Evolutionary conservation across 1,139 yeast genomes (phyloP).

Genomic region (Geotrichum citri-aurantii): DNA sequence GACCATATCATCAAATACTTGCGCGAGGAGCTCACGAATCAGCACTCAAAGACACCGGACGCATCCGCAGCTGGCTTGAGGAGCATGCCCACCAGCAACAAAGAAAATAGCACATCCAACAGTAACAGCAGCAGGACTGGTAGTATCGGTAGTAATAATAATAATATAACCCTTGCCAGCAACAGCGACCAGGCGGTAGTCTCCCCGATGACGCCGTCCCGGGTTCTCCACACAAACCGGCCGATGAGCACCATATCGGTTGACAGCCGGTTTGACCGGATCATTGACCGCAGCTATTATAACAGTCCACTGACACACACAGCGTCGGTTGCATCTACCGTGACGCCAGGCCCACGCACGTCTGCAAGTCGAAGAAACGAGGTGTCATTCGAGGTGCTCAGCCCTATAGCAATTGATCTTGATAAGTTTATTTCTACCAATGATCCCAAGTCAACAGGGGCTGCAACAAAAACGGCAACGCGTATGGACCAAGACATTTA

Average conservation of each 20-base stretch:
- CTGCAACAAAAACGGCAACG: not conserved
- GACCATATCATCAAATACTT: conserved; percentile 7
- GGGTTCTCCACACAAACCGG: not conserved
- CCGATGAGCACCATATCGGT: not conserved
- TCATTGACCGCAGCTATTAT: not conserved
- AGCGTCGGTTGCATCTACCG: not conserved
- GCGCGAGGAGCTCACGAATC: conserved; percentile 5
- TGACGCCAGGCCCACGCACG: not conserved
- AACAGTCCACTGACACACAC: not conserved
- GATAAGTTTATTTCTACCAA: not conserved
- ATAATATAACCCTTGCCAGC: not conserved
- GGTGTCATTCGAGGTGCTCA: conserved; percentile 9
- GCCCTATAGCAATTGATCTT: conserved; percentile 10
- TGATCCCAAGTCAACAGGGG: not conserved
- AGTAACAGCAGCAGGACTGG: not conserved
- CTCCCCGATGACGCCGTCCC: not conserved
- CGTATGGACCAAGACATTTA: no score
- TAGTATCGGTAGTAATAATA: not conserved
- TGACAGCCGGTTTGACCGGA: not conserved
- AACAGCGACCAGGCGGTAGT: not conserved
- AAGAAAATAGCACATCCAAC: not conserved
- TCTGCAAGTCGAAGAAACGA: not conserved
- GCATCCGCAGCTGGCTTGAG: no score
- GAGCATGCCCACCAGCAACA: not conserved
- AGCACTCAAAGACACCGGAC: not conserved